Percentiles rank a stretch among this genome's conserved stretches.
Evolutionary conservation across 345 rosid species (phyloP).

Genomic region (Orychophragmus violaceus): DNA sequence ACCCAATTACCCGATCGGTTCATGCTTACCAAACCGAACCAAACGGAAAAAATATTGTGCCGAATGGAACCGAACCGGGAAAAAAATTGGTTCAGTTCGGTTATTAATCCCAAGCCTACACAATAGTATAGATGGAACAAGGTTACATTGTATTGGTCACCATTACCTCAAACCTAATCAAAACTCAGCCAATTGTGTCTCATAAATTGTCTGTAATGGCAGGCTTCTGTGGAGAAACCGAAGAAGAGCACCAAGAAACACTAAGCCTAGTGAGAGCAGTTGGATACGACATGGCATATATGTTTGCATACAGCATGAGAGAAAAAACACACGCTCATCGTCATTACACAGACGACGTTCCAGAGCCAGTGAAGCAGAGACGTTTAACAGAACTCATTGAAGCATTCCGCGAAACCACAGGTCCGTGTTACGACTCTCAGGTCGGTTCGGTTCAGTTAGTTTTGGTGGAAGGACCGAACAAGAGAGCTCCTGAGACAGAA

Average conservation of each 20-base stretch:
- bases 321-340: slow-evolving; percentile 91
- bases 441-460: slow-evolving; percentile 66
- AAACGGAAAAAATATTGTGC: too few relatives aligned
- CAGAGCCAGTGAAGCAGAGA: slow-evolving; percentile 82
- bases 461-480: slow-evolving; percentile 87
- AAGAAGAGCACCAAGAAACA: slow-evolving; percentile 77
- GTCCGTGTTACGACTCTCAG: slow-evolving; percentile 64
- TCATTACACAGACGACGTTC: slow-evolving; percentile 64
- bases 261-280: slow-evolving; percentile 61
- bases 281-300: slow-evolving; percentile 92
- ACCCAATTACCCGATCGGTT: too few relatives aligned
- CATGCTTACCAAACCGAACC: too few relatives aligned
- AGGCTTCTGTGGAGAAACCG: slow-evolving; percentile 97
- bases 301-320: slow-evolving; percentile 98
- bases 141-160: not conserved
- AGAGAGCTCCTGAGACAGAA: slow-evolving; percentile 81
- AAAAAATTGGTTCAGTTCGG: too few relatives aligned
- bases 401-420: slow-evolving; percentile 77
- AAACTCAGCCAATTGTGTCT: not conserved
- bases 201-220: not conserved
- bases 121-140: not conserved
- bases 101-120: too few relatives aligned
- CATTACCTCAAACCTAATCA: not conserved
- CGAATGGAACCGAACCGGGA: too few relatives aligned
- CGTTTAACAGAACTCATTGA: slow-evolving; percentile 75